phyloP scores from a whole-genome alignment of 129 eudicot genomes.

The Solidago caesia region DNA sequence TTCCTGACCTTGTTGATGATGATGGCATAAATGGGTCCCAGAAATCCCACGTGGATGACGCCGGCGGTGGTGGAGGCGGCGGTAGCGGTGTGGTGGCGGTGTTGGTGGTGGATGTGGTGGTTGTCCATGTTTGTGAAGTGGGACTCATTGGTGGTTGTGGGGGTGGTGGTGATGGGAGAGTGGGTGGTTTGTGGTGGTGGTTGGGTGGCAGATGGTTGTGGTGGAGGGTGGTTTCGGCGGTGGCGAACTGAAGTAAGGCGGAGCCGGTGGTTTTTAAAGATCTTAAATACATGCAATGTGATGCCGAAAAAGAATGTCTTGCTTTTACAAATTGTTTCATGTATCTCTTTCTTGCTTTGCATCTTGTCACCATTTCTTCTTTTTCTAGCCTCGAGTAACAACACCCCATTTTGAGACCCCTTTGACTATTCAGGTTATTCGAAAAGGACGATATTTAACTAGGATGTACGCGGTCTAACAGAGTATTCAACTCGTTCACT shows the following conservation, averaged over 20 bases:
- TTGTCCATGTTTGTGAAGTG: conserved; percentile 55
- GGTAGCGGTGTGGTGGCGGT: conserved; percentile 51
- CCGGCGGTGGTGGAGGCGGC: conserved; percentile 59
- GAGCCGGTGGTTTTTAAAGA: conserved; percentile 73
- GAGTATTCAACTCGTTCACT: too few species aligned
- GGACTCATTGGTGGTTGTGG: conserved; percentile 78
- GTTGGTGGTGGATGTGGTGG: conserved; percentile 56
- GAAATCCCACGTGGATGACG: conserved; percentile 76
- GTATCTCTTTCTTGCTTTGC: conserved; percentile 74
- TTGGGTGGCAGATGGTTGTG: conserved; percentile 29
- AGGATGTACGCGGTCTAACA: background rate
- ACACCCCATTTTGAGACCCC: conserved; percentile 58
- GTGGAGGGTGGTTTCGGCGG: conserved; percentile 61
- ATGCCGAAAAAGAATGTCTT: conserved; percentile 65
- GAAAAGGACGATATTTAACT: too few species aligned
- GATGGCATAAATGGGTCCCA: conserved; percentile 94
- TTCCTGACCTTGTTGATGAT: conserved; percentile 52
- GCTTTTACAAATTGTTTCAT: conserved; percentile 88
- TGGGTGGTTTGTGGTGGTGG: conserved; percentile 46
- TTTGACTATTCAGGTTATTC: too few species aligned
- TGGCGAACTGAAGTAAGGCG: conserved; percentile 80
- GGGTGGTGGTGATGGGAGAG: conserved; percentile 35
- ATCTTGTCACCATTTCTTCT: conserved; percentile 79
- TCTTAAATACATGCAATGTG: conserved; percentile 64
- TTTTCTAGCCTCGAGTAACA: conserved; percentile 71